Conservation (phyloP, 2,329 filamentous ascomycete species). For the Ascochyta lentis region DNA sequence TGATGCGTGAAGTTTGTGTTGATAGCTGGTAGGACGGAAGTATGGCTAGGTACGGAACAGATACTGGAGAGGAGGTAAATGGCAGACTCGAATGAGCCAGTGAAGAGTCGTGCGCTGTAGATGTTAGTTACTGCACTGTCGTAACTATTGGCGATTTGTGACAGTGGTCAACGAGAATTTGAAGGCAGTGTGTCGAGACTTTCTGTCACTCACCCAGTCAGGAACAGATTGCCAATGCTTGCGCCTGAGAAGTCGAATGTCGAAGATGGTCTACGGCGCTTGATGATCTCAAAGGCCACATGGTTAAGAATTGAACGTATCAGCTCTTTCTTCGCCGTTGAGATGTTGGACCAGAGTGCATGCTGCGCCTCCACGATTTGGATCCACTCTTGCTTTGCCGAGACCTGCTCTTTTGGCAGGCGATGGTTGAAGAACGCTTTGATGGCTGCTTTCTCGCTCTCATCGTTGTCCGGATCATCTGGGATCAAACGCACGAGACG, state of each 20-base stretch:
- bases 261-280: slow-evolving; percentile 54
- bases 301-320: slow-evolving; percentile 59
- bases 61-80: slow-evolving; percentile 90
- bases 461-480: slow-evolving; percentile 59
- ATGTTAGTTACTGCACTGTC: slow-evolving; percentile 14
- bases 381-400: slow-evolving; percentile 81
- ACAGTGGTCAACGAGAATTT: neutral
- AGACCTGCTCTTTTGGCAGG: slow-evolving; percentile 66
- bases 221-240: slow-evolving; percentile 59
- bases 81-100: slow-evolving; percentile 88
- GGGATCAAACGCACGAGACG: slow-evolving; percentile 91
- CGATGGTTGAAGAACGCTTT: slow-evolving; percentile 88
- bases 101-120: slow-evolving; percentile 81
- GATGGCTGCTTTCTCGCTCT: slow-evolving; percentile 69
- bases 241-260: slow-evolving; percentile 59
- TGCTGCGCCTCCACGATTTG: slow-evolving; percentile 86
- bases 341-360: slow-evolving; percentile 69
- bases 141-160: too few relatives aligned
- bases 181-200: neutral
- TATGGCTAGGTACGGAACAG: slow-evolving; percentile 78
- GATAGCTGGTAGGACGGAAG: slow-evolving; percentile 85
- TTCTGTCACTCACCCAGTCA: slow-evolving; percentile 55
- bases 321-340: slow-evolving; percentile 59
- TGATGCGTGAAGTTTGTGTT: slow-evolving; percentile 96
- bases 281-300: slow-evolving; percentile 59